Conservation (phyloP, 345 rosid genomes). For the Lenwebbia sp. region DNA sequence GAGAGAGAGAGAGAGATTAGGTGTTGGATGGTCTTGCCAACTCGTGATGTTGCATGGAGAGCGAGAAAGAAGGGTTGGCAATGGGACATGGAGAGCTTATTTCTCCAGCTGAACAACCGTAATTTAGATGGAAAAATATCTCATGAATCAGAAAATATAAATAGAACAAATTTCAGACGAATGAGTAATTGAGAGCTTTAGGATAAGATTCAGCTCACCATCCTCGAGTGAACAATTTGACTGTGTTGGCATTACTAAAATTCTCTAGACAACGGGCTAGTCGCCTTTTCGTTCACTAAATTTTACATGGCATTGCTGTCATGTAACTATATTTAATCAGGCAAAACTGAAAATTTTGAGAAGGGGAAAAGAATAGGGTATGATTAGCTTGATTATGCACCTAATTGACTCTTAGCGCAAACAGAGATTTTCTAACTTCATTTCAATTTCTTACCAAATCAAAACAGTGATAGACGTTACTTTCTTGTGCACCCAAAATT, state of each 20-base stretch:
- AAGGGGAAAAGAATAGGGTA: neutral
- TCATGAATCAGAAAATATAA: neutral
- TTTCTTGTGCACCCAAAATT: neutral
- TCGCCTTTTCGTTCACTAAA: neutral
- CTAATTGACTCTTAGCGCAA: neutral
- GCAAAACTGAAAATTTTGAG: neutral
- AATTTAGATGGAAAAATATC: neutral
- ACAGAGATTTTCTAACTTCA: neutral
- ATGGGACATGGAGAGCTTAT: neutral
- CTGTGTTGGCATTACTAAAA: neutral
- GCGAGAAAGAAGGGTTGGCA: neutral
- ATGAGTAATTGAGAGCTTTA: neutral
- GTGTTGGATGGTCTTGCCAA: neutral
- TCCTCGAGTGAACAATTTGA: neutral
- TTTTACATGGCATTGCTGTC: too few species aligned
- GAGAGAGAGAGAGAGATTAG: neutral
- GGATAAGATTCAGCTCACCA: neutral
- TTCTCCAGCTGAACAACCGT: neutral
- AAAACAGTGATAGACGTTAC: neutral
- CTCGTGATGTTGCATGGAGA: neutral
- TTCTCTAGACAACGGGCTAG: too few species aligned
- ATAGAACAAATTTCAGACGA: neutral
- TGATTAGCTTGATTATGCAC: neutral
- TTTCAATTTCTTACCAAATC: neutral
- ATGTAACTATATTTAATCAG: neutral